phyloP scores from a whole-genome alignment of 441 rosid genomes.

The Adansonia gregorii region DNA sequence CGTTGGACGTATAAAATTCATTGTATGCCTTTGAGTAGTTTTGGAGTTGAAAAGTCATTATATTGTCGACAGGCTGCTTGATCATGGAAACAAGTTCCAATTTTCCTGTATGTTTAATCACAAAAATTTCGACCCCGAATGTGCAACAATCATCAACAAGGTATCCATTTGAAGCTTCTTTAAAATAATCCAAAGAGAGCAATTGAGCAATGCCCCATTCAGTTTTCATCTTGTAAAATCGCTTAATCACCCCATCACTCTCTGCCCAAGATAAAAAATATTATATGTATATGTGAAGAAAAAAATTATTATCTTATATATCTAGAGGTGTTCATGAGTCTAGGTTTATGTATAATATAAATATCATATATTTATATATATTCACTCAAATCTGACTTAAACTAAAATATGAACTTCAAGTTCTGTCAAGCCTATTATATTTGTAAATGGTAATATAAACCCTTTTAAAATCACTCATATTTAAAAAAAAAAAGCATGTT shows the following conservation, averaged over 20 bases:
- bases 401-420: too few relatives aligned
- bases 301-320: too few relatives aligned
- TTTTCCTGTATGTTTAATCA: conserved; percentile 28
- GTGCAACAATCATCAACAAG: conserved; percentile 37
- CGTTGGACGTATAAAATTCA: background rate
- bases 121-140: conserved; percentile 45
- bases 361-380: too few relatives aligned
- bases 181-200: conserved; percentile 30
- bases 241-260: conserved; percentile 26
- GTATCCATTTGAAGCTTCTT: conserved; percentile 35
- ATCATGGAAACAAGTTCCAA: conserved; percentile 32
- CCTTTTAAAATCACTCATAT: too few relatives aligned
- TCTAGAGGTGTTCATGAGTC: too few relatives aligned
- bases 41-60: conserved; percentile 23
- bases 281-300: background rate
- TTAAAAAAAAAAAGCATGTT: too few relatives aligned
- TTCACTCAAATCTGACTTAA: too few relatives aligned
- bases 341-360: too few relatives aligned
- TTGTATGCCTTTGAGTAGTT: background rate
- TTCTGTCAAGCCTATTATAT: too few relatives aligned
- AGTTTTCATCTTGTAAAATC: conserved; percentile 20
- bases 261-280: background rate
- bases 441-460: too few relatives aligned
- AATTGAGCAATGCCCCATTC: conserved; percentile 38
- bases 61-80: conserved; percentile 17